Conservation (phyloP, 208 protist species). For the Leishmania guyanensis region DNA sequence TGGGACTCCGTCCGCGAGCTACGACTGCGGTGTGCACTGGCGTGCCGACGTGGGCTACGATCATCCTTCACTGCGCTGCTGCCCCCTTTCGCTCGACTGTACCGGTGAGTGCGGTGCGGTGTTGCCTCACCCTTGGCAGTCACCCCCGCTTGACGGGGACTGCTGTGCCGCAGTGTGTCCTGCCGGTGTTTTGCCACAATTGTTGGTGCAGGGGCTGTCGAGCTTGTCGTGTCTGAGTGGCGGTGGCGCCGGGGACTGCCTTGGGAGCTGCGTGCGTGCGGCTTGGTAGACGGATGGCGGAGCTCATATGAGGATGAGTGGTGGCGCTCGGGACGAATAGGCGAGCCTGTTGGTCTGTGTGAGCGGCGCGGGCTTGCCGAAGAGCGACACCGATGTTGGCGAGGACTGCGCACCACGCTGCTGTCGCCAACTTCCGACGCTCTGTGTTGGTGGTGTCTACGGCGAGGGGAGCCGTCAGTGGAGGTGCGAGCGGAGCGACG, state of each 20-base stretch:
- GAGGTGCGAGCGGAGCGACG: constrained; percentile 17
- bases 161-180: constrained; percentile 31
- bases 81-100: constrained; percentile 6
- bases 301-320: constrained; percentile 13
- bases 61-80: constrained; percentile 12
- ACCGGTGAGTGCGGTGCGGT: constrained; percentile 6
- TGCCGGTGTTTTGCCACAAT: constrained; percentile 23
- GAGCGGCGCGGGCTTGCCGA: constrained; percentile 15
- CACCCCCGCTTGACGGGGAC: constrained; percentile 10
- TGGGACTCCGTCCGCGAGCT: constrained; percentile 13
- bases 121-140: constrained; percentile 3
- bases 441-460: constrained; percentile 21
- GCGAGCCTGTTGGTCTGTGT: constrained; percentile 14
- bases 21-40: constrained; percentile 21
- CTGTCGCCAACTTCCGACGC: constrained; percentile 1
- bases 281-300: constrained; percentile 15
- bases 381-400: constrained; percentile 7
- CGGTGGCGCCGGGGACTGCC: constrained; percentile 15
- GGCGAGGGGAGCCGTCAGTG: constrained; percentile 10
- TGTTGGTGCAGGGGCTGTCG: not conserved
- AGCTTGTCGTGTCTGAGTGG: constrained; percentile 3
- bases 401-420: constrained; percentile 24
- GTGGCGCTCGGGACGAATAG: constrained; percentile 24
- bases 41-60: constrained; percentile 10
- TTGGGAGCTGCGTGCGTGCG: constrained; percentile 15